Base-by-base conservation (phyloP, 2,329 filamentous ascomycete species). In the Gliomastix tumulicola region DNA sequence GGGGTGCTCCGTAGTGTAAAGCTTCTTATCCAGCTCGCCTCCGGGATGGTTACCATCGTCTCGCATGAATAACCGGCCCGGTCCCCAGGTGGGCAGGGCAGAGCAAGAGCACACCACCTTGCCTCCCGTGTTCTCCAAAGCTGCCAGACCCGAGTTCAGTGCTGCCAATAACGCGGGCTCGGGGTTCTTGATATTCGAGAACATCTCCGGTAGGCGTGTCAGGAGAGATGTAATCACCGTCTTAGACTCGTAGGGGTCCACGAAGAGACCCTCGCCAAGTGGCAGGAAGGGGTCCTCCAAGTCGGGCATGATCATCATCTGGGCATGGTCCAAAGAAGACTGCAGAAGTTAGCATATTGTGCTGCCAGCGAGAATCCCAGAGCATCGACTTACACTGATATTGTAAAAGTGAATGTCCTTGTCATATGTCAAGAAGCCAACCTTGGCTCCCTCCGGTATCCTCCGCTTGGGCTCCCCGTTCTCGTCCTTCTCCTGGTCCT, bases 391-490 rank as follows among this genome's bases (percentile, higher is more conserved):
- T 67, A 86, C 80, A 52, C 82, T 88, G 49, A 95, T 79, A 53
- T 97, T 97, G 69, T 97, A 98, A 59, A 97, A 98, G 56, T 98
- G 92, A 41, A 98, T 84, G 50, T 96, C 88, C 60, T 88, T 90
- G 66, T 98, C 92, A 57, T 84, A 98, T 2, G 92, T 96, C 44
- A 97, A 81, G 56, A 98, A 95, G 34, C 90, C 92, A 42, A 98
- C 80, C 65, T 88, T 95, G 34, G 86, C 79, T 11, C 88, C 88
- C 36, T 76, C 66, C 1, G 92, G 87, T 49, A 96, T 69, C 37
- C 66, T 69, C 35, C 73, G 65, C 46, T 71, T 70, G 5, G 62
- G 56, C 39, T 71, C 71, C 34, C 71, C 68, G 31, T 74, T 65
- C 37, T 74, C 72, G 19, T 68, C 67, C 36, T 59, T 57, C 33